phyloP scores from a whole-genome alignment of 371 early-diverging fungal species.

The Mortierella sp. region DNA sequence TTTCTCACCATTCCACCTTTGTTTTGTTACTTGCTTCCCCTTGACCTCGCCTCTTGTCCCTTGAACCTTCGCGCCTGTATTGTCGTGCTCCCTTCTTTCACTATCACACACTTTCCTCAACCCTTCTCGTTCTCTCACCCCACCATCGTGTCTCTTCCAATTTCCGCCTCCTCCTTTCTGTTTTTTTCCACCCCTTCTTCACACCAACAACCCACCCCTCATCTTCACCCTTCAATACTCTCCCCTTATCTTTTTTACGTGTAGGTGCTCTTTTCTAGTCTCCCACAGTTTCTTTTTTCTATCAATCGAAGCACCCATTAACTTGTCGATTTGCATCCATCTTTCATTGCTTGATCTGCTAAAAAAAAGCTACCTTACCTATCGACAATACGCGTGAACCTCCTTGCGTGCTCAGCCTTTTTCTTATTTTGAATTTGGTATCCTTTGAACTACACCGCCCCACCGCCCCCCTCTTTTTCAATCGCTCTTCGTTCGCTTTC shows the following conservation, averaged over 20 bases:
- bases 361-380: background rate
- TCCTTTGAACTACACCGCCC: background rate
- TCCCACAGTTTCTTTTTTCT: background rate
- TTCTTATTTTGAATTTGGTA: background rate
- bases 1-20: background rate
- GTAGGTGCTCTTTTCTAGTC: constrained; percentile 1
- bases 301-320: background rate
- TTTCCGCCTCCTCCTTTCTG: constrained; percentile 3
- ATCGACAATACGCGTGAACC: background rate
- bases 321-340: background rate
- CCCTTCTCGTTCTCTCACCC: background rate
- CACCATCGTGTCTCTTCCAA: background rate
- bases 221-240: background rate
- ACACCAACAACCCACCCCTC: background rate
- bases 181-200: constrained; percentile 5
- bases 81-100: background rate
- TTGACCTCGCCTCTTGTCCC: background rate
- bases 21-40: background rate
- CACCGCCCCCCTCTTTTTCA: background rate
- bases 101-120: background rate
- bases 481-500: background rate
- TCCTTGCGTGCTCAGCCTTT: background rate
- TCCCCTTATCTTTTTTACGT: background rate
- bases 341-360: background rate
- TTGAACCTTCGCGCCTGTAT: background rate